Base-by-base conservation (phyloP, 1,139 yeast species). In the Suzukiozyma palmioleophila region DNA sequence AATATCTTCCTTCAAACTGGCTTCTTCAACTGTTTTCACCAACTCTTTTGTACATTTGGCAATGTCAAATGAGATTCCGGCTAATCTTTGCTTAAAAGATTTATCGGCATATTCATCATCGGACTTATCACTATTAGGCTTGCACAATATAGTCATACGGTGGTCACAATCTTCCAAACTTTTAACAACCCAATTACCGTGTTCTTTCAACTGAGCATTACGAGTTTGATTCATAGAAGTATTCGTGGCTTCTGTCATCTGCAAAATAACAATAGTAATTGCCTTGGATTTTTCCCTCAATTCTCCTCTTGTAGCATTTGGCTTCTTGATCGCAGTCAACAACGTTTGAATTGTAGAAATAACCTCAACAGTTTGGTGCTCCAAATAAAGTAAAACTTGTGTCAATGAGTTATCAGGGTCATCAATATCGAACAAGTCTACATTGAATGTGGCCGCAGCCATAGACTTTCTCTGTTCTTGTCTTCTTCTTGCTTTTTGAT, bases 1-100 rank as follows among this genome's bases (percentile, higher is more conserved):
- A 44, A 85, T 83, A 52, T 86, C 95, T 51, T 83, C 90, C 52
- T 84, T 84, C 53, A 89, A 68, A 56, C 92, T 84, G 22, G 95
- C 96, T 56, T 89, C 97, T 59, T 90, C 97, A 6, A 90, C 96
- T 2, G 96, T 85, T 66, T 89, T 90, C 27, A 90, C 97, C 57
- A 90, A 75, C 60, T 90, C 97, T 59, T 90, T 90, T 10, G 97
- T 90, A 59, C 95, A 85, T 62, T 92, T 88, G 35, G 97, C 97
- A 66, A 90, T 87, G 58, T 92, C 97, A 64, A 89, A 92, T 16
- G 96, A 89, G 47, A 89, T 84, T 2, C 97, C 97, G 0, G 97
- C 97, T 48, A 92, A 76, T 50, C 97, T 77, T 63, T 90, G 97
- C 61, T 84, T 85, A 67, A 88, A 84, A 49, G 85, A 85, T 59